Base-by-base conservation (phyloP, 2,329 filamentous ascomycete genomes). In the Alternaria novae-zelandiae region DNA sequence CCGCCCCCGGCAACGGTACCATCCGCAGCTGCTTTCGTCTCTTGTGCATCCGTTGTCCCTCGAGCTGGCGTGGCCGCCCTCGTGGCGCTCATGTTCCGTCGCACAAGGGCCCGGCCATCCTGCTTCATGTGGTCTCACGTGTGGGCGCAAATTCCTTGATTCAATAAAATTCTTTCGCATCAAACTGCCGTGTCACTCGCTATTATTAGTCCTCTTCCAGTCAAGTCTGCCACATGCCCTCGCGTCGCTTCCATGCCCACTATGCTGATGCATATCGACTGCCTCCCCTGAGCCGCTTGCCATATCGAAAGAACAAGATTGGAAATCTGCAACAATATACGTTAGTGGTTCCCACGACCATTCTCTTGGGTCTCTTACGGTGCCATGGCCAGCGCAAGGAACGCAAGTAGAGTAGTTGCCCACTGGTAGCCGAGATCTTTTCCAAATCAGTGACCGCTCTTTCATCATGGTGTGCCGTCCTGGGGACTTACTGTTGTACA, bases 291-390 rank as follows among this genome's bases (percentile, higher is more conserved):
- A 85, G 79, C 66, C 77, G 73, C 77, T 83, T 83, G 70, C 84
- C 84, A 71, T 80, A 83, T 71, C 76, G 82, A 78, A 83, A 85
- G 76, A 85, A 85, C 54, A 85, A 69, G 66, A 82, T 82, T 56
- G 79, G 79, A 67, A 81, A 81, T 57, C 80, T 80, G 80, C 67
- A 23, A 61, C 64, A 70, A 65, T 43, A 55, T 68, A 65, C 63
- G 69, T 80, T 79, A 80, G 77, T 74, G 62, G 69, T 55, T 69
- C 69, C 65, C 69, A 64, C 59, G 59, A 69, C 76, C 76, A 63
- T 44, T 63, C 49, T 62, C 41, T 46, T 63, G 78, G 70, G 66
- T 59, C 15, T 21, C 79, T 78, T 77, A 82, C 75, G 83, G 83
- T 61, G 81, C 80, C 82, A 85, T 83, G 17, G 80, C 82, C 36